These are phyloP conservation scores for Pyrenochaeta sp. DNA, from an alignment of 2,329 filamentous ascomycete species.

Conservation along the genomic window DNA sequence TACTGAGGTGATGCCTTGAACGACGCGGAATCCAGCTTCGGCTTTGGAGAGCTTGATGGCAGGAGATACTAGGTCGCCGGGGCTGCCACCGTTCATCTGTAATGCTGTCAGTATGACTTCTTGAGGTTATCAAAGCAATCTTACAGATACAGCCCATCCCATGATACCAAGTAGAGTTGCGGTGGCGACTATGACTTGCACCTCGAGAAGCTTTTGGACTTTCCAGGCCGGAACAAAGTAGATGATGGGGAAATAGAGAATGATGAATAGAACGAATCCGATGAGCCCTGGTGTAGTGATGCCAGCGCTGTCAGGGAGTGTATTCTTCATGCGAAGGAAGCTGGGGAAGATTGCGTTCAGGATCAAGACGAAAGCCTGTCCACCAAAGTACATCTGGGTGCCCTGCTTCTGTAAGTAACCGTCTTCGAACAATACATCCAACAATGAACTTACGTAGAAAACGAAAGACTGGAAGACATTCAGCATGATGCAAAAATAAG, in stretches of 20 bases:
- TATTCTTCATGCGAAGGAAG: conserved; percentile 28
- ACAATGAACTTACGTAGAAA: conserved; percentile 15
- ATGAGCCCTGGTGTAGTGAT: conserved; percentile 19
- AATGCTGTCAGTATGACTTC: too few species aligned
- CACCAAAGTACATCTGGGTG: conserved; percentile 29
- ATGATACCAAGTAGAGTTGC: conserved; percentile 17
- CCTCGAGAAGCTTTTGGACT: conserved; percentile 19
- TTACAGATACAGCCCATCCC: conserved; percentile 15
- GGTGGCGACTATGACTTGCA: conserved; percentile 11
- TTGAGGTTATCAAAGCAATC: too few species aligned
- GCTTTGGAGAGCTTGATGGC: too few species aligned
- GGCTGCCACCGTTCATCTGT: too few species aligned
- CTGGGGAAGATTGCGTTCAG: conserved; percentile 22
- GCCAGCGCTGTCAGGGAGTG: conserved; percentile 17
- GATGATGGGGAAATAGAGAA: conserved; percentile 23
- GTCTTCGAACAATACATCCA: too few species aligned
- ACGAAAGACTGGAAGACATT: conserved; percentile 24
- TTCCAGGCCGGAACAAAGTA: conserved; percentile 21
- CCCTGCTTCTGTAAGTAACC: too few species aligned
- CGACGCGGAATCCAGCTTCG: too few species aligned
- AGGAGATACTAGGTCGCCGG: too few species aligned
- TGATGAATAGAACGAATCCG: conserved; percentile 20
- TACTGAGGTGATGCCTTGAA: too few species aligned
- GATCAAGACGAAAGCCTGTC: conserved; percentile 21
- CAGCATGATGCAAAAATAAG: conserved; percentile 28